Evolutionary conservation across 345 rosid species (phyloP).

Genomic region (Syzygium aromaticum): DNA sequence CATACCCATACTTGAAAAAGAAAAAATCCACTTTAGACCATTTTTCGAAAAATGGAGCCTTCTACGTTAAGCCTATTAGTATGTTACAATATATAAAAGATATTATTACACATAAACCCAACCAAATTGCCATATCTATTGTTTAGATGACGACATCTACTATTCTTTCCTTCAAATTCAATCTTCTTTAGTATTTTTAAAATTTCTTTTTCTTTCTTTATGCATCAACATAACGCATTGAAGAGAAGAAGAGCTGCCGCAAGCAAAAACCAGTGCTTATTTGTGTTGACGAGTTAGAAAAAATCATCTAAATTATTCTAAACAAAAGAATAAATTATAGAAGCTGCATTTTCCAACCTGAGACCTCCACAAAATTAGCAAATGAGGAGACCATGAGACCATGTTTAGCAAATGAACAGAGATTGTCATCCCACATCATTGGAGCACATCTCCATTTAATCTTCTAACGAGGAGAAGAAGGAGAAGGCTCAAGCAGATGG

Average conservation of each 20-base stretch:
- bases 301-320: not conserved
- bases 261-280: not conserved
- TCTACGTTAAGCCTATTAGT: not conserved
- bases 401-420: not conserved
- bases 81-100: not conserved
- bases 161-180: not conserved
- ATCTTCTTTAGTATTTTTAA: not conserved
- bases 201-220: not conserved
- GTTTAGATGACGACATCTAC: not conserved
- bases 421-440: not conserved
- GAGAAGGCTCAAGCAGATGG: slow-evolving; percentile 15
- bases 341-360: not conserved
- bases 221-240: not conserved
- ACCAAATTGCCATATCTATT: not conserved
- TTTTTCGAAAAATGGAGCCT: not conserved
- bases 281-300: not conserved
- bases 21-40: rapidly evolving
- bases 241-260: not conserved
- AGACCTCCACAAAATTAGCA: not conserved
- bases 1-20: not conserved
- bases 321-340: not conserved
- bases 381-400: too few species aligned
- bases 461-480: not conserved
- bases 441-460: not conserved
- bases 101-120: not conserved